phyloP scores from a whole-genome alignment of 805 yeast species.

The Teunomyces atbi region DNA sequence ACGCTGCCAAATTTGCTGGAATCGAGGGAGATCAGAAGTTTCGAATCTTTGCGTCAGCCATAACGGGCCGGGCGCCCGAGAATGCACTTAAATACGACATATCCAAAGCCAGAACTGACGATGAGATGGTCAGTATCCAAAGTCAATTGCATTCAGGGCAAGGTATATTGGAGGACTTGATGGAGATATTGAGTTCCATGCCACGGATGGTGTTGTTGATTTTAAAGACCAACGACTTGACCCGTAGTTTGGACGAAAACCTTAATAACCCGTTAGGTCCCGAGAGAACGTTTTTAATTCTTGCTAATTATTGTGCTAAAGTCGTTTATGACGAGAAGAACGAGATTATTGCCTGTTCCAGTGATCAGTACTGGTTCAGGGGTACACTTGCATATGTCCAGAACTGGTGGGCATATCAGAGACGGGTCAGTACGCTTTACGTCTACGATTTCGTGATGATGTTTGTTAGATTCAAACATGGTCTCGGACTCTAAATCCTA shows the following conservation, averaged over 20 bases:
- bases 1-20: constrained; percentile 78
- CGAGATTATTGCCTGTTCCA: constrained; percentile 32
- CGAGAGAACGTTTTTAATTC: constrained; percentile 80
- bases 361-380: constrained; percentile 17
- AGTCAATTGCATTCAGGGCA: constrained; percentile 53
- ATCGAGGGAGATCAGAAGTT: constrained; percentile 71
- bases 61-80: constrained; percentile 89
- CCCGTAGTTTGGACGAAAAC: constrained; percentile 83
- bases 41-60: constrained; percentile 85
- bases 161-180: constrained; percentile 68
- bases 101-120: constrained; percentile 47
- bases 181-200: constrained; percentile 72
- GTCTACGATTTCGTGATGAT: constrained; percentile 34
- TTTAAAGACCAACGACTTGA: constrained; percentile 89
- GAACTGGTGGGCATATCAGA: constrained; percentile 36
- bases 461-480: constrained; percentile 12
- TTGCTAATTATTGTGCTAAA: constrained; percentile 86
- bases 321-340: constrained; percentile 70
- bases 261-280: constrained; percentile 81
- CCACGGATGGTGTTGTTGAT: constrained; percentile 86
- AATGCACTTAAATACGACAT: constrained; percentile 69
- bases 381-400: constrained; percentile 15
- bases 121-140: constrained; percentile 71
- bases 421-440: constrained; percentile 28
- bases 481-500: constrained; percentile 4